These are phyloP conservation scores for Mycena sp. DNA, from an alignment of 1,284 basidiomycete species.

Conservation along the genomic window DNA sequence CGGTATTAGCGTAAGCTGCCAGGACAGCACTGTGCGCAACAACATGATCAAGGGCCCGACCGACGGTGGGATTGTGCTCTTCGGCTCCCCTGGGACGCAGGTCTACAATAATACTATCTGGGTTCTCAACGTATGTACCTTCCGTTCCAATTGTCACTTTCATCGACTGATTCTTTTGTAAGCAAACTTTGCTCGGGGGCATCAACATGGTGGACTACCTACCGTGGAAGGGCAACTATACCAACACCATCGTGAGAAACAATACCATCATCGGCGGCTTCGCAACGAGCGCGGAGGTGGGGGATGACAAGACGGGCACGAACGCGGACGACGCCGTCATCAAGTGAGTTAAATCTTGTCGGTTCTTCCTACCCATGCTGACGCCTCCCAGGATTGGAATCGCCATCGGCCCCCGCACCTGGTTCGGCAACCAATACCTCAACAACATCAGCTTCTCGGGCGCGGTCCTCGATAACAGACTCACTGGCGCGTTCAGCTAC, in stretches of 20 bases:
- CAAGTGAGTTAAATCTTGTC: constrained; percentile 61
- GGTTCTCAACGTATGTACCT: constrained; percentile 62
- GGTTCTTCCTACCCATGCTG: constrained; percentile 1
- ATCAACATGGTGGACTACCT: constrained; percentile 85
- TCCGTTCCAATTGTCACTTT: neutral
- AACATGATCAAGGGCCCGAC: constrained; percentile 82
- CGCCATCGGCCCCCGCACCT: constrained; percentile 80
- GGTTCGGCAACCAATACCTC: constrained; percentile 75
- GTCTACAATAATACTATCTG: constrained; percentile 78
- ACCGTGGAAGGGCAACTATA: constrained; percentile 80
- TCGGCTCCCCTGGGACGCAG: constrained; percentile 80
- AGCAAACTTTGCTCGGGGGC: constrained; percentile 80
- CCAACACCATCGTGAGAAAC: constrained; percentile 72
- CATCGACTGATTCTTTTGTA: constrained; percentile 14
- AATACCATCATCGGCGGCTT: constrained; percentile 80
- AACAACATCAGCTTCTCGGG: constrained; percentile 70
- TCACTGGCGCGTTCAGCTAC: constrained; percentile 80
- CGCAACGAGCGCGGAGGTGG: constrained; percentile 55
- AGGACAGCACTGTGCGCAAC: constrained; percentile 69
- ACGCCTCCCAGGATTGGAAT: constrained; percentile 66
- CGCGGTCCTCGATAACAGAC: constrained; percentile 68
- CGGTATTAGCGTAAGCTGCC: constrained; percentile 83
- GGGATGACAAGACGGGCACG: constrained; percentile 57
- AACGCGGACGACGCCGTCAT: constrained; percentile 71
- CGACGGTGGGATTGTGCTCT: constrained; percentile 86